A percentile compares a stretch with the other conserved stretches of the same genome.
Conservation (phyloP, 2,329 filamentous ascomycete genomes). For the Boeremia lycopersici region DNA sequence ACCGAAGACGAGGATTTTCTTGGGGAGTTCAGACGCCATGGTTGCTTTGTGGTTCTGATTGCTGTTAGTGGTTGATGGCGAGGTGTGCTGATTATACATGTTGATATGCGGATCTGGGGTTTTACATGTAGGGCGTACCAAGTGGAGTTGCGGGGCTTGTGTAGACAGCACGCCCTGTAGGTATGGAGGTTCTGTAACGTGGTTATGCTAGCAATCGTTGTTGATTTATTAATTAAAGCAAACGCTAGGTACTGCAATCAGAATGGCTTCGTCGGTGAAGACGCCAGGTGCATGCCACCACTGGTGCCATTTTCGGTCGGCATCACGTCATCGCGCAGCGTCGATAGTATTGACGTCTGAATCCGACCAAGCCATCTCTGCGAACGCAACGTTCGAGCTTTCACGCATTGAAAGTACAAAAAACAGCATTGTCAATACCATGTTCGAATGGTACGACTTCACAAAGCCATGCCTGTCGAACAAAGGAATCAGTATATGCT, state of each 20-base stretch:
- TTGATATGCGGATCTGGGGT: not conserved
- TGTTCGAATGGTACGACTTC: not conserved
- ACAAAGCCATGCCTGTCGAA: not conserved
- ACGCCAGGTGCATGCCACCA: not conserved
- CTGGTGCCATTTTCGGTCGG: not conserved
- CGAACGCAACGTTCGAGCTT: not conserved
- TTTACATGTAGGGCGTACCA: conserved; percentile 10
- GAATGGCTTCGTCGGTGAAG: not conserved
- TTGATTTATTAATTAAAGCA: too few relatives aligned
- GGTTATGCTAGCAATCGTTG: not conserved
- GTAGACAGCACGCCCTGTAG: not conserved
- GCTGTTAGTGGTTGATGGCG: not conserved
- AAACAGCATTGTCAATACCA: not conserved
- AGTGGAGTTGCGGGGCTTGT: conserved; percentile 6
- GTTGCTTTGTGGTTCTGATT: not conserved
- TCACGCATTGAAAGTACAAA: too few relatives aligned
- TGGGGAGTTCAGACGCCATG: conserved; percentile 25
- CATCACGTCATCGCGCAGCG: not conserved
- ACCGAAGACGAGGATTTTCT: conserved; percentile 60
- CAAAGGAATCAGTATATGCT: not conserved
- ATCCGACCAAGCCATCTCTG: not conserved
- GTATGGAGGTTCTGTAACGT: not conserved
- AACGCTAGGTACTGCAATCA: too few relatives aligned
- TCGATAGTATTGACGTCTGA: not conserved
- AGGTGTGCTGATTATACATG: not conserved